Base-by-base conservation (phyloP, 495 filamentous ascomycete species). In the Neurospora sp. region DNA sequence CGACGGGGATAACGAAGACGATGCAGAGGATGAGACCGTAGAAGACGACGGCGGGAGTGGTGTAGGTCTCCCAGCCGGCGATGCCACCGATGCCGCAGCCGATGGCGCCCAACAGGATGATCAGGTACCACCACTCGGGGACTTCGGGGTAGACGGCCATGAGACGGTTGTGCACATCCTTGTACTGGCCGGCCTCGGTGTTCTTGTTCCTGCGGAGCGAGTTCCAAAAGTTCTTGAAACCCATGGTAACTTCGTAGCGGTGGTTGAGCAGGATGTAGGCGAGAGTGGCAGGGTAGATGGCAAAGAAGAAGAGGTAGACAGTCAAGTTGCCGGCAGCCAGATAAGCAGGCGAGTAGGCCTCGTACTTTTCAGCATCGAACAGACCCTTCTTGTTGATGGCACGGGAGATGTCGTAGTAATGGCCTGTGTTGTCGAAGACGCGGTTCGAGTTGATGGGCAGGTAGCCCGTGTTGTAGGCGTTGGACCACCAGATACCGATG, bases 271-370 rank as follows among this genome's bases (percentile, higher is more conserved):
- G 61, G 9, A 79, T 76, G 68, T 82, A 81, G 27, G 76, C 73
- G 35, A 83, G 69, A 18, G 78, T 79, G 12, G 81, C 79, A 27
- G 81, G 73, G 59, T 83, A 83, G 38, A 83, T 74, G 69, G 78
- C 80, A 70, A 83, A 83, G 75, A 80, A 83, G 72, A 80, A 78
- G 18, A 77, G 22, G 76, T 83, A 83, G 9, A 77, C 41, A 3
- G 68, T 69, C n/a, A 82, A 68, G 70, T 79, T 78, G 16, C 75
- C 80, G 10, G 82, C 80, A 8, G 74, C 20, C 22, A 83, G 71
- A 70, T 78, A 83, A 2, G 79, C 78, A 31, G 79, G 80, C 6
- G 81, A 83, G 69, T 83, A 83, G 14, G 73, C 71, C 72, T 78
- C 75, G 73, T 83, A 83, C 71, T 77, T 80, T 9, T 14, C 75